Conservation (phyloP, 169 alveolate species). For the Plasmodium cynomolgi region DNA sequence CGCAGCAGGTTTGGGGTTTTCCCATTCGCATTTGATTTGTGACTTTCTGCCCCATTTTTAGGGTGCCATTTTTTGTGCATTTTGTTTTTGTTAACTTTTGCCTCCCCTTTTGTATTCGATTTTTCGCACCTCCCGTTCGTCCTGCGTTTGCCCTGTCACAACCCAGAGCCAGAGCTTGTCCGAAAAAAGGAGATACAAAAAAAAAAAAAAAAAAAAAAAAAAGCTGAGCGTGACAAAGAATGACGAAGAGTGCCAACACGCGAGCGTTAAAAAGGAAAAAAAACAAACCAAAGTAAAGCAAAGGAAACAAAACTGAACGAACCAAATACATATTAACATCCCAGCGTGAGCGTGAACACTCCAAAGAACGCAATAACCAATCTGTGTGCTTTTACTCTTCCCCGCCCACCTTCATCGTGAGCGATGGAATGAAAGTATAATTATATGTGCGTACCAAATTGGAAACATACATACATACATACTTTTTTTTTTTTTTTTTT, state of each 20-base stretch:
- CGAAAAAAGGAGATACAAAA: not conserved
- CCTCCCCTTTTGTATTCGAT: not conserved
- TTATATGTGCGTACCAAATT: slow-evolving; percentile 1
- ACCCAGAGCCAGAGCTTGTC: not conserved
- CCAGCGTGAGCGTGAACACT: not conserved
- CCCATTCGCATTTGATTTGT: not conserved
- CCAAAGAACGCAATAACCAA: not conserved
- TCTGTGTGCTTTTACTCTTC: not conserved
- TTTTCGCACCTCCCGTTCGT: not conserved
- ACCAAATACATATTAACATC: not conserved
- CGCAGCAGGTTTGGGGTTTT: not conserved
- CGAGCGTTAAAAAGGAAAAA: not conserved
- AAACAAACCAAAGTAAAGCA: not conserved
- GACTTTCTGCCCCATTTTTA: not conserved
- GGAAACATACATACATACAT: not conserved
- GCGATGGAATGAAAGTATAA: not conserved
- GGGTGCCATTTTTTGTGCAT: not conserved
- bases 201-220: not conserved
- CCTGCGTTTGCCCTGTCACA: not conserved
- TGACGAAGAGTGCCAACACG: not conserved
- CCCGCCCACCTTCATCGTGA: not conserved
- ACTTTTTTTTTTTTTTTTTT: not conserved
- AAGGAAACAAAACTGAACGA: not conserved
- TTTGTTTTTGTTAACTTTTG: not conserved
- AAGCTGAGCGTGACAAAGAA: not conserved